These are phyloP conservation scores for Amoebophrya sp. DNA, from an alignment of 169 alveolate genomes.

Conservation along the genomic window DNA sequence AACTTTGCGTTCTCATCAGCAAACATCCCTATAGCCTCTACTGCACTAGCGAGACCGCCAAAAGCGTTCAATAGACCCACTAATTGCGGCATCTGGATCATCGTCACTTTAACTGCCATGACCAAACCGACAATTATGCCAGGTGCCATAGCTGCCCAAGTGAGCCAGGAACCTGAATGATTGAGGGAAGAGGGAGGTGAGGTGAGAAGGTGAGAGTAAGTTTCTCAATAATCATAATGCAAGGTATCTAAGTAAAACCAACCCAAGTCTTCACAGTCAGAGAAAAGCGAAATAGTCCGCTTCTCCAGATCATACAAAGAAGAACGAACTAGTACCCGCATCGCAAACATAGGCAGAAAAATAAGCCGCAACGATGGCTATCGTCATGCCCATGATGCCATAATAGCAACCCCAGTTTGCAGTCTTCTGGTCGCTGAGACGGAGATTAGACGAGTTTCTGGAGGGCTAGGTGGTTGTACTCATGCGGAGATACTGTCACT, in stretches of 20 bases:
- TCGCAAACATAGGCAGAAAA: background rate
- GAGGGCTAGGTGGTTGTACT: too few species aligned
- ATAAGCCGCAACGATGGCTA: background rate
- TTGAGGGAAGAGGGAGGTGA: too few species aligned
- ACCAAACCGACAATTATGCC: background rate
- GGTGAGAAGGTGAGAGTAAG: too few species aligned
- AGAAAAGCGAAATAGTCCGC: too few species aligned
- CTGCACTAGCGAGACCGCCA: conserved; percentile 77
- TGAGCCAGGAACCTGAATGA: too few species aligned
- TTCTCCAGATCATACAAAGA: too few species aligned
- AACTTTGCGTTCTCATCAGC: background rate
- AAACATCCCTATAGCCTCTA: conserved; percentile 33
- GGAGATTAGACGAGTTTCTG: too few species aligned
- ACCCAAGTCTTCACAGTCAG: too few species aligned
- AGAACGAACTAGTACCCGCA: too few species aligned
- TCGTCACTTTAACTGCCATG: background rate
- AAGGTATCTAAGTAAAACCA: too few species aligned
- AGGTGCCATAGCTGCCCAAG: background rate
- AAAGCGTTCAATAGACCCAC: conserved; percentile 83
- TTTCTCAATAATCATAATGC: too few species aligned
- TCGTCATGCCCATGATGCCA: background rate
- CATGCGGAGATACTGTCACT: too few species aligned
- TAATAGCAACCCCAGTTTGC: background rate
- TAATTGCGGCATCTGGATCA: conserved; percentile 67
- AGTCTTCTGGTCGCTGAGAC: background rate